phyloP scores from a whole-genome alignment of 2,329 filamentous ascomycete species.

The Xylariomycetidae sp. region DNA sequence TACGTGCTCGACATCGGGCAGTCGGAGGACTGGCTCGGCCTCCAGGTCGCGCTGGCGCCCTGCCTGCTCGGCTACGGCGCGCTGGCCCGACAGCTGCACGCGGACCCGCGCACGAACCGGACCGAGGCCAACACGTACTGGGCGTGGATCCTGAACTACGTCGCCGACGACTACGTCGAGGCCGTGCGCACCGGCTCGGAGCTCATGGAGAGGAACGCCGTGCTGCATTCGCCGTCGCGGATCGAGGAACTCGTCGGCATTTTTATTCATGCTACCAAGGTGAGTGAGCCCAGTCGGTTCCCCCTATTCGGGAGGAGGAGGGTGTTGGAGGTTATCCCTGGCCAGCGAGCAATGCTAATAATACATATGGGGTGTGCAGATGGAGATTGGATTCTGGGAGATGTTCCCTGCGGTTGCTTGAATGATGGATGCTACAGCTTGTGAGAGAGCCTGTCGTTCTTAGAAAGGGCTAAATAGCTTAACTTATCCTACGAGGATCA shows the following conservation, averaged over 20 bases:
- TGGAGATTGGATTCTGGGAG: constrained; percentile 53
- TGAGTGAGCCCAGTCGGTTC: constrained; percentile 42
- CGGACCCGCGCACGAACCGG: constrained; percentile 53
- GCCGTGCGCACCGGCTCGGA: constrained; percentile 70
- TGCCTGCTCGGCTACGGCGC: constrained; percentile 86
- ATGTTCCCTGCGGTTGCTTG: constrained; percentile 39
- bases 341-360: no score
- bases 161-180: constrained; percentile 70
- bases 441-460: no score
- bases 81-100: constrained; percentile 67
- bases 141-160: constrained; percentile 89
- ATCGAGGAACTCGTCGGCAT: constrained; percentile 81
- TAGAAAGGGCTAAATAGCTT: no score
- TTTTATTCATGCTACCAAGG: constrained; percentile 83
- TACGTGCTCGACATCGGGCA: constrained; percentile 88
- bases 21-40: constrained; percentile 80
- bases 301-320: no score
- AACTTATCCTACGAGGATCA: no score
- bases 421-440: not conserved
- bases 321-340: no score
- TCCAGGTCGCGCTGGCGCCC: constrained; percentile 80
- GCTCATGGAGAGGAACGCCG: constrained; percentile 70
- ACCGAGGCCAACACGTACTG: constrained; percentile 71
- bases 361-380: constrained; percentile 29
- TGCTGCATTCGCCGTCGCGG: constrained; percentile 66